A percentile compares a stretch with the other conserved stretches of the same genome.
Evolutionary conservation across 108 stramenopile genomes (phyloP).

Genomic region (Pseudonitzschia multistriata): DNA sequence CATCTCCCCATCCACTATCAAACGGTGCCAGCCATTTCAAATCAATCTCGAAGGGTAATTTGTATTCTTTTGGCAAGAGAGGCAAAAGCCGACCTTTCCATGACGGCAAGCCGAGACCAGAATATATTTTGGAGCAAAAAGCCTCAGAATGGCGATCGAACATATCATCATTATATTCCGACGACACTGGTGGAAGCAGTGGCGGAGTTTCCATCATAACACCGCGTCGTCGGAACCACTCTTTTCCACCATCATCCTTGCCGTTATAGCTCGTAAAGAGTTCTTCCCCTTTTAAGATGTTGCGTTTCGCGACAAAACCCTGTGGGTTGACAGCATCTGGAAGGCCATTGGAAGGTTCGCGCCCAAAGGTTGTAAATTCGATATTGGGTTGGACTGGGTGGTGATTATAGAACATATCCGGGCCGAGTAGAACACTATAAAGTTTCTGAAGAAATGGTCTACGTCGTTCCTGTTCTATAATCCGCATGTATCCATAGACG

Average conservation of each 20-base stretch:
- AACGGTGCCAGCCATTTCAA: conserved; percentile 14
- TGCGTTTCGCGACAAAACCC: conserved; percentile 36
- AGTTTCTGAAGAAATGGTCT: conserved; percentile 2
- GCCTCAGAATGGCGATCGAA: background rate
- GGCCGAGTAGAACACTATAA: conserved; percentile 30
- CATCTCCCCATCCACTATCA: conserved; percentile 20
- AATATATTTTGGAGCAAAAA: conserved; percentile 37
- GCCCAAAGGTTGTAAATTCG: conserved; percentile 30
- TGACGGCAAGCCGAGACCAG: conserved; percentile 31
- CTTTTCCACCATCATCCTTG: conserved; percentile 15
- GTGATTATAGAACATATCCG: conserved; percentile 44
- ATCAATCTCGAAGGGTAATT: conserved; percentile 4
- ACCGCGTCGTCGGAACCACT: conserved; percentile 32
- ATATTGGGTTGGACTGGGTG: conserved; percentile 37
- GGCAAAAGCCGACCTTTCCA: conserved; percentile 34
- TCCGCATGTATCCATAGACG: conserved; percentile 38
- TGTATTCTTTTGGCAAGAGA: conserved; percentile 5
- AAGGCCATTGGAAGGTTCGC: conserved; percentile 15
- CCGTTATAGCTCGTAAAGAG: conserved; percentile 34
- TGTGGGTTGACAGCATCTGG: conserved; percentile 16
- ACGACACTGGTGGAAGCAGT: background rate
- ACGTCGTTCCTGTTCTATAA: background rate
- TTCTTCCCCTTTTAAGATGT: conserved; percentile 41
- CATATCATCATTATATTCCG: background rate
- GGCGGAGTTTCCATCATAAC: background rate